Evolutionary conservation across 169 alveolate genomes (phyloP).

Genomic region (Besnoitia besnoiti): DNA sequence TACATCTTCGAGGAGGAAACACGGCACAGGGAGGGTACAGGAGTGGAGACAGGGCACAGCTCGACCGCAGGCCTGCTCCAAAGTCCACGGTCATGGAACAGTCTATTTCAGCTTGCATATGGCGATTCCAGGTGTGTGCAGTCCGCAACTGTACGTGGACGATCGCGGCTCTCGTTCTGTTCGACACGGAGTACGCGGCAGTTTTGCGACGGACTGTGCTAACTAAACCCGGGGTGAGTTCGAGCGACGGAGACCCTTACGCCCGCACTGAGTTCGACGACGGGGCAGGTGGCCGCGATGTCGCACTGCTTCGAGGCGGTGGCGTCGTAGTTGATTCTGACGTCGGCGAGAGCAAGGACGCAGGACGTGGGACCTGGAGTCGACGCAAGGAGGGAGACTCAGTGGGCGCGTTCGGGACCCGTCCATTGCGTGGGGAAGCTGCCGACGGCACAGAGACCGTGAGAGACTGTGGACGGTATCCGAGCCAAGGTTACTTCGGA

Average conservation of each 20-base stretch:
- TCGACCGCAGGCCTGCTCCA: neutral
- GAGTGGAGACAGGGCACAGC: too few species aligned
- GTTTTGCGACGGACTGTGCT: neutral
- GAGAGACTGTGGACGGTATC: neutral
- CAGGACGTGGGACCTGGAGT: neutral
- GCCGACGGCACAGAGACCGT: neutral
- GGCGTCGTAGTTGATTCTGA: neutral
- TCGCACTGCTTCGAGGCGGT: too few species aligned
- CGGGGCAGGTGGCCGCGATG: too few species aligned
- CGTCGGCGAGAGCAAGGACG: neutral
- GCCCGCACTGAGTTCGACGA: too few species aligned
- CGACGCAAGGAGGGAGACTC: neutral
- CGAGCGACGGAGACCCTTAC: too few species aligned
- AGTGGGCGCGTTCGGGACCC: neutral
- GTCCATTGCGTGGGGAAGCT: neutral
- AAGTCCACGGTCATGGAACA: conserved; percentile 18
- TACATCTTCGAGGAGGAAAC: too few species aligned
- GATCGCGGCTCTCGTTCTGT: conserved; percentile 52
- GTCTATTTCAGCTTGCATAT: conserved; percentile 34
- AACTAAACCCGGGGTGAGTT: too few species aligned
- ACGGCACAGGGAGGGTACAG: too few species aligned
- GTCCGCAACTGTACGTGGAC: conserved; percentile 65
- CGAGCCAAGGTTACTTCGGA: neutral
- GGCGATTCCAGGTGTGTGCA: conserved; percentile 54
- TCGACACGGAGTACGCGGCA: conserved; percentile 43